Percentiles rank a stretch among this genome's conserved stretches.
Evolutionary conservation across 306 rosid species (phyloP).

Genomic region (Carpinus viminea): DNA sequence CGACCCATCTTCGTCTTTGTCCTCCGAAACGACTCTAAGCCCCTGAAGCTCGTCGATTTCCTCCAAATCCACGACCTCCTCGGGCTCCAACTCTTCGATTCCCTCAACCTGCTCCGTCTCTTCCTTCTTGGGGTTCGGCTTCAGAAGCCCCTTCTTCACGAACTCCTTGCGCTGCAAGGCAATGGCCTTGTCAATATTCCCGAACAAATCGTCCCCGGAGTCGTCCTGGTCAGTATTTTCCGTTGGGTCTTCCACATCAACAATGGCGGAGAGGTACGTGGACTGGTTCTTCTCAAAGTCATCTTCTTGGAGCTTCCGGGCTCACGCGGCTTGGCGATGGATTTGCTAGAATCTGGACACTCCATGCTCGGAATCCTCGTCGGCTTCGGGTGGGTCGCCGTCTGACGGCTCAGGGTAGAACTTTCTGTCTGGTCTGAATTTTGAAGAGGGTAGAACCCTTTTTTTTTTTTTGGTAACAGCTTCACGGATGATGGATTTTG

Average conservation of each 20-base stretch:
- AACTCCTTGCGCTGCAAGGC: slow-evolving; percentile 87
- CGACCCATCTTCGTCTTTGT: slow-evolving; percentile 29
- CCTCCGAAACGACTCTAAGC: slow-evolving; percentile 37
- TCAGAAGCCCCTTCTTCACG: slow-evolving; percentile 77
- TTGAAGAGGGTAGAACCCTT: too few relatives aligned
- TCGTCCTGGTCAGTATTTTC: slow-evolving; percentile 34
- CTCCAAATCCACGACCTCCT: slow-evolving; percentile 76
- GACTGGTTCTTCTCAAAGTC: slow-evolving; percentile 73
- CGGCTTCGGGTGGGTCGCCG: slow-evolving; percentile 82
- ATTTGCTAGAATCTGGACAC: slow-evolving; percentile 78
- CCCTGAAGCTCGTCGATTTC: slow-evolving; percentile 76
- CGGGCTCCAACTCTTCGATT: slow-evolving; percentile 58
- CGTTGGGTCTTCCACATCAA: slow-evolving; percentile 72
- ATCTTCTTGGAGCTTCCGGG: slow-evolving; percentile 63
- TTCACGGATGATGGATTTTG: too few relatives aligned
- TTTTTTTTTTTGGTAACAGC: too few relatives aligned
- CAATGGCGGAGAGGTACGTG: slow-evolving; percentile 82
- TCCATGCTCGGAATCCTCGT: slow-evolving; percentile 75
- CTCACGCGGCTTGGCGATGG: slow-evolving; percentile 71
- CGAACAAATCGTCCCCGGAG: slow-evolving; percentile 72
- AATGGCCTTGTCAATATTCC: slow-evolving; percentile 83
- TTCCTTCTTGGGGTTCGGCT: slow-evolving; percentile 74
- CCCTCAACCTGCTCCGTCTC: slow-evolving; percentile 16
- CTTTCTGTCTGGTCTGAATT: slow-evolving; percentile 56
- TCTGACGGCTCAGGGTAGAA: slow-evolving; percentile 79